These are phyloP conservation scores for Ogataea ramenticola DNA, from an alignment of 805 yeast genomes.

Conservation along the genomic window DNA sequence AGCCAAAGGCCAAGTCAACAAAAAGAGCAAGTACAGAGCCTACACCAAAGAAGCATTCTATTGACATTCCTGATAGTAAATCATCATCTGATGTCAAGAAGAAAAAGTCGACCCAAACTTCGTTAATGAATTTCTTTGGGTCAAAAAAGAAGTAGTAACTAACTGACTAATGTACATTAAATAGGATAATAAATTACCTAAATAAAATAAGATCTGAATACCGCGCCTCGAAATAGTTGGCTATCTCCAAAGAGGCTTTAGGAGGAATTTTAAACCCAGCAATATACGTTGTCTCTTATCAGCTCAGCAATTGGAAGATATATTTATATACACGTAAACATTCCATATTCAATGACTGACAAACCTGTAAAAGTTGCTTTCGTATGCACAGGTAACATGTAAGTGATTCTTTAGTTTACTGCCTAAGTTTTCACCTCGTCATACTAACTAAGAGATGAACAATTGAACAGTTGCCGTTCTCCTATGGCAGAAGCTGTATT, in stretches of 20 bases:
- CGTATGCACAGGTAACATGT: slow-evolving; percentile 87
- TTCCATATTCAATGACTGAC: background rate
- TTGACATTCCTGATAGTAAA: background rate
- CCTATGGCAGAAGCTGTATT: slow-evolving; percentile 98
- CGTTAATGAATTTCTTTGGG: slow-evolving; percentile 26
- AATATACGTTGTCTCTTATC: too few relatives aligned
- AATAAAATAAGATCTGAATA: too few relatives aligned
- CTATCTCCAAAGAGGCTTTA: too few relatives aligned
- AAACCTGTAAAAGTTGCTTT: slow-evolving; percentile 53
- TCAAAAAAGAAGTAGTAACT: slow-evolving; percentile 21
- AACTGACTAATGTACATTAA: too few relatives aligned
- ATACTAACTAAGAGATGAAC: too few relatives aligned
- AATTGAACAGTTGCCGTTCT: slow-evolving; percentile 89
- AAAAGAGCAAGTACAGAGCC: slow-evolving; percentile 5
- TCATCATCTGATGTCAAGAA: background rate
- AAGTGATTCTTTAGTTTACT: slow-evolving; percentile 27
- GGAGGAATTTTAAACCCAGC: too few relatives aligned
- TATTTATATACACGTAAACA: too few relatives aligned
- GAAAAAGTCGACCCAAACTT: slow-evolving; percentile 17
- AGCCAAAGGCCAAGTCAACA: slow-evolving; percentile 7
- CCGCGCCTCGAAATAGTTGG: too few relatives aligned
- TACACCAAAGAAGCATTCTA: background rate
- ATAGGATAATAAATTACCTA: too few relatives aligned
- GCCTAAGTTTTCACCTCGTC: too few relatives aligned
- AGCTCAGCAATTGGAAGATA: too few relatives aligned